These are phyloP conservation scores for Colletotrichum musicola DNA, from an alignment of 2,329 filamentous ascomycete species.

Conservation along the genomic window DNA sequence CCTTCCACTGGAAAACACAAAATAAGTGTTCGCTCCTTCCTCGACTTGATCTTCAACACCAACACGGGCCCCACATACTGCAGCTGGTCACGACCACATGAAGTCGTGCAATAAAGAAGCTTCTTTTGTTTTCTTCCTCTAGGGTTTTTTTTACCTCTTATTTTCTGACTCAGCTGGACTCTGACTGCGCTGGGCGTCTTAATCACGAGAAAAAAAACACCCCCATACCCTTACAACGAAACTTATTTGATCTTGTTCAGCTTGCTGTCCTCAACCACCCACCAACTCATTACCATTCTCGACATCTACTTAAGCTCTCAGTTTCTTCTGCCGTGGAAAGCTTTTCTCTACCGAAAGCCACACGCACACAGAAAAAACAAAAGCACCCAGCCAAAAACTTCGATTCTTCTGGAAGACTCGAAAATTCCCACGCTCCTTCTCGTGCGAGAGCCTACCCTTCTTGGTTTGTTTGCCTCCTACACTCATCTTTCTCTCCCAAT, in stretches of 20 bases:
- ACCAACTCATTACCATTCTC: constrained; percentile 3
- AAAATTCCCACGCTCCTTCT: constrained; percentile 22
- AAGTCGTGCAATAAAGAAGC: constrained; percentile 18
- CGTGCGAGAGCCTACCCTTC: not conserved
- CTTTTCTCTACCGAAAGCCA: not conserved
- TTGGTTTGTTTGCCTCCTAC: constrained; percentile 23
- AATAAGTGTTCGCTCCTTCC: constrained; percentile 16
- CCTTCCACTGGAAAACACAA: constrained; percentile 19
- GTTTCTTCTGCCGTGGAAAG: not conserved
- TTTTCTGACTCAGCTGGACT: constrained; percentile 39
- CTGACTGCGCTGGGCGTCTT: constrained; percentile 35
- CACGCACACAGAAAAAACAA: constrained; percentile 4
- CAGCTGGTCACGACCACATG: constrained; percentile 17
- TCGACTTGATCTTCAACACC: constrained; percentile 12
- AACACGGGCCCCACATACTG: not conserved
- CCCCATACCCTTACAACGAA: not conserved
- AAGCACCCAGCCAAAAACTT: not conserved
- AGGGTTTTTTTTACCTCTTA: constrained; percentile 20
- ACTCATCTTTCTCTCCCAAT: not conserved
- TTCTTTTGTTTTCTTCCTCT: constrained; percentile 21
- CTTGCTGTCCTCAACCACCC: not conserved
- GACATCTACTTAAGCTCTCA: constrained; percentile 8
- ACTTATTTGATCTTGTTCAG: constrained; percentile 7
- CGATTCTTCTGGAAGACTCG: constrained; percentile 36
- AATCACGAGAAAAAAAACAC: constrained; percentile 14